Evolutionary conservation across 345 rosid genomes (phyloP), one percentile per base, ranked within the genome.

Genomic region (Eutrema japonicum): DNA sequence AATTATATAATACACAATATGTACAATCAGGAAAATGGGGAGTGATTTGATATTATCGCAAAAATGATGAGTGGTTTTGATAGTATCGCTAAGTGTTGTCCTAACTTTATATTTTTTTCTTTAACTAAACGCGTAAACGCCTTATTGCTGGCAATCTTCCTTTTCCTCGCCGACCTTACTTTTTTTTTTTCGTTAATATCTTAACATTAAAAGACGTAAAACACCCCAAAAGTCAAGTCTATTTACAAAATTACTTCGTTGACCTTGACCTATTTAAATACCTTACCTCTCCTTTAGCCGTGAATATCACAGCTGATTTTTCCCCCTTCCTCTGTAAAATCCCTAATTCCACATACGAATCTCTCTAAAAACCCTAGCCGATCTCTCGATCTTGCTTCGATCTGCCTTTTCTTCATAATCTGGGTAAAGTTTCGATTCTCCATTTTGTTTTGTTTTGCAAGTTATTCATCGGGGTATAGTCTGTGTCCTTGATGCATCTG

Each of bases 201-300:
- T 11, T 11, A 40, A 22, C 0, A 0, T 22, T 4, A 9, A 48
- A 48, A 48, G 66, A 70, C 71, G 5, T 3, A 64, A 70, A 56
- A 7, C 16, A 0, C 43, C 72, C 41, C 5, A 2, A 22, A 22
- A 41, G n/a, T 22, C 22, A 2, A 57, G 0, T 2, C 2, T 0
- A 57, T 32, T 77, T 50, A 71, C 76, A 29, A 26, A 66, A 11
- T 1, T 58, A 13, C 46, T 76, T 42, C 46, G 10, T 18, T 49
- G 67, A 65, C 72, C 68, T 77, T 64, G 50, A 71, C 26, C 57
- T 77, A 42, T 50, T n/a, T 57, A 75, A 54, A 40, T 55, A 30
- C 9, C 76, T 56, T 55, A 30, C 9, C 76, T 56, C 33, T 11
- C 6, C 66, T 45, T 56, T 36, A 30, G 46, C 45, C 52, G 2